Evolutionary conservation across 441 rosid genomes (phyloP).

Genomic region (Populus trichocarpa): DNA sequence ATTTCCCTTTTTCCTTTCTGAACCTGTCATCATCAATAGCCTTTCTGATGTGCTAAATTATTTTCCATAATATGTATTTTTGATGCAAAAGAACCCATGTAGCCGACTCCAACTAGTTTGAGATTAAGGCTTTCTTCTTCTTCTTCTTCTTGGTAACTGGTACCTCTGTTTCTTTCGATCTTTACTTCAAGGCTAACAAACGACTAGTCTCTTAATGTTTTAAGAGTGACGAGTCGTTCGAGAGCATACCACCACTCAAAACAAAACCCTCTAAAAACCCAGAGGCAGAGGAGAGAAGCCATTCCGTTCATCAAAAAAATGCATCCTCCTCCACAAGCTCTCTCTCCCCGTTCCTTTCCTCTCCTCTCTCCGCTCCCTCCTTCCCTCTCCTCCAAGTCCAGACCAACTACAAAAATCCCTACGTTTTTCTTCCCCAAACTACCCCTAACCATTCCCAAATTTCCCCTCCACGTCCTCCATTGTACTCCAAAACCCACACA

Average conservation of each 20-base stretch:
- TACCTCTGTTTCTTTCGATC: too few species aligned
- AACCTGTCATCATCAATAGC: too few species aligned
- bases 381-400: not conserved
- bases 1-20: too few species aligned
- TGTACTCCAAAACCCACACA: conserved; percentile 29
- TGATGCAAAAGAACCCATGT: too few species aligned
- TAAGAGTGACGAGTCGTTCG: not conserved
- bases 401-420: conserved; percentile 11
- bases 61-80: too few species aligned
- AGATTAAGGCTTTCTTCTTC: too few species aligned
- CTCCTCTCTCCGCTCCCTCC: conserved; percentile 21
- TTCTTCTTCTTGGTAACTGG: too few species aligned
- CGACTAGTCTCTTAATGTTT: not conserved
- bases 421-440: conserved; percentile 18
- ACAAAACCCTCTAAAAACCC: conserved; percentile 10
- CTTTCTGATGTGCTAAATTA: too few species aligned
- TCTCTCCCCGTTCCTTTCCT: conserved; percentile 18
- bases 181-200: too few species aligned
- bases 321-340: conserved; percentile 33
- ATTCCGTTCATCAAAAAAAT: conserved; percentile 18
- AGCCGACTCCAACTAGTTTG: too few species aligned
- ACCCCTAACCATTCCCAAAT: conserved; percentile 13
- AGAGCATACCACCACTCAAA: not conserved
- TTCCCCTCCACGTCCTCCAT: conserved; percentile 23
- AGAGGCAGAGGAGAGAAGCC: not conserved